Evolutionary conservation across 305 asterid genomes (phyloP).

Genomic region (Ilex paraguariensis): DNA sequence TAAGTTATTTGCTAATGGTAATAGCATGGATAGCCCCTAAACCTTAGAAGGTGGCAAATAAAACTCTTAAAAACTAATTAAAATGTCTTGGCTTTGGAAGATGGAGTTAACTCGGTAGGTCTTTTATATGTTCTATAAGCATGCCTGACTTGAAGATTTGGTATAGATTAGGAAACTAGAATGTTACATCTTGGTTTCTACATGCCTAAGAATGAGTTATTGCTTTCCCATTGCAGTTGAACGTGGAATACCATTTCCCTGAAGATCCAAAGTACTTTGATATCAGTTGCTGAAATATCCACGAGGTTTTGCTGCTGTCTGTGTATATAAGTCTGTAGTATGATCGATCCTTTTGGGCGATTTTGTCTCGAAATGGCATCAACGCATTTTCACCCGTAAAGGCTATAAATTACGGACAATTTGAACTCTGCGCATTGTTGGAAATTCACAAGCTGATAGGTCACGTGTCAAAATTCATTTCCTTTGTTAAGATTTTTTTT

Average conservation of each 20-base stretch:
- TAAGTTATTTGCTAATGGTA: no score
- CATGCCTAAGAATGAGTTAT: constrained; percentile 3
- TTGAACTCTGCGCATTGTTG: no score
- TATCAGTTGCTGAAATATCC: constrained; percentile 22
- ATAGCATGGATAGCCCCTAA: no score
- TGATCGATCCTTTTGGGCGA: neutral
- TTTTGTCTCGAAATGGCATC: neutral
- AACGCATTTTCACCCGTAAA: neutral
- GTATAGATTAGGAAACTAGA: neutral
- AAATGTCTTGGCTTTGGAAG: neutral
- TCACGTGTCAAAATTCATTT: no score
- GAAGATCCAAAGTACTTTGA: constrained; percentile 71
- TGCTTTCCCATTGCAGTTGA: constrained; percentile 42
- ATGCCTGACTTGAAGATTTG: neutral
- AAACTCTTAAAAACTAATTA: no score
- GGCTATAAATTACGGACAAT: neutral
- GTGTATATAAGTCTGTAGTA: constrained; percentile 1
- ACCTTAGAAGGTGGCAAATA: no score
- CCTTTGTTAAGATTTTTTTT: no score
- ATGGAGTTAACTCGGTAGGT: neutral
- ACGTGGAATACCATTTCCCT: constrained; percentile 64
- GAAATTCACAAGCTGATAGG: no score
- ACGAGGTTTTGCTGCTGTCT: constrained; percentile 4
- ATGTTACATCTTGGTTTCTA: neutral
- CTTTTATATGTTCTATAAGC: neutral